phyloP scores from a whole-genome alignment of 2,329 filamentous ascomycete species.

The Paecilomyces sp. region DNA sequence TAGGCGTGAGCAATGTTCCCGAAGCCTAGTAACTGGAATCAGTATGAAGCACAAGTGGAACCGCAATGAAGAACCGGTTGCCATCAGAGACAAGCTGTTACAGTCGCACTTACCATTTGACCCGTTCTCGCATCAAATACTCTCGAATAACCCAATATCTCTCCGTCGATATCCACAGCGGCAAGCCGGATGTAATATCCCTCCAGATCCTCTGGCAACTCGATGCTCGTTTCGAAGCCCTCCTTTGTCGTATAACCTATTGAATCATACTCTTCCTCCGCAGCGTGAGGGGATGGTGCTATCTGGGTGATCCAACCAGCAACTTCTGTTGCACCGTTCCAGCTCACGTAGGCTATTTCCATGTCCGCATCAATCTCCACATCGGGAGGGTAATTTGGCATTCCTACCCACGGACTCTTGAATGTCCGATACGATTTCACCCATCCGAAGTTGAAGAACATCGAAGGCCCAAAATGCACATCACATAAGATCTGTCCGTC shows the following conservation, averaged over 20 bases:
- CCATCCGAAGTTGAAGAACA: constrained; percentile 21
- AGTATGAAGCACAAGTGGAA: background rate
- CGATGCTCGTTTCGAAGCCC: constrained; percentile 25
- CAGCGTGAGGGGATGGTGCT: constrained; percentile 7
- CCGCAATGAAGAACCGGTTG: background rate
- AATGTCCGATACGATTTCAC: constrained; percentile 51
- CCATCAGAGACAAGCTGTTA: background rate
- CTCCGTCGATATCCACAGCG: background rate
- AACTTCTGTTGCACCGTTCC: constrained; percentile 42
- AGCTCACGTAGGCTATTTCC: constrained; percentile 31
- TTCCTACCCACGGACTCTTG: constrained; percentile 48
- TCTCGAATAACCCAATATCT: background rate
- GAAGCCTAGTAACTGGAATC: background rate
- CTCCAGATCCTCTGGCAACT: constrained; percentile 9
- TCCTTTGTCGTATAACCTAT: constrained; percentile 14
- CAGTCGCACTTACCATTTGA: background rate
- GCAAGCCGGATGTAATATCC: constrained; percentile 1
- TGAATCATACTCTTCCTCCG: constrained; percentile 8
- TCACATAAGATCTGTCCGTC: constrained; percentile 50
- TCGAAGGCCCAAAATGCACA: constrained; percentile 37
- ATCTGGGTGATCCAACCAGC: constrained; percentile 20
- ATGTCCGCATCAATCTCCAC: constrained; percentile 17
- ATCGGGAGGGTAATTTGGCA: constrained; percentile 31
- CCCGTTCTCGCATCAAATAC: background rate
- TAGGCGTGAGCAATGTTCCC: background rate